A percentile compares a stretch with the other conserved stretches of the same genome.
phyloP scores from a whole-genome alignment of 1,284 basidiomycete genomes.

The Cutaneotrichosporon curvatum region DNA sequence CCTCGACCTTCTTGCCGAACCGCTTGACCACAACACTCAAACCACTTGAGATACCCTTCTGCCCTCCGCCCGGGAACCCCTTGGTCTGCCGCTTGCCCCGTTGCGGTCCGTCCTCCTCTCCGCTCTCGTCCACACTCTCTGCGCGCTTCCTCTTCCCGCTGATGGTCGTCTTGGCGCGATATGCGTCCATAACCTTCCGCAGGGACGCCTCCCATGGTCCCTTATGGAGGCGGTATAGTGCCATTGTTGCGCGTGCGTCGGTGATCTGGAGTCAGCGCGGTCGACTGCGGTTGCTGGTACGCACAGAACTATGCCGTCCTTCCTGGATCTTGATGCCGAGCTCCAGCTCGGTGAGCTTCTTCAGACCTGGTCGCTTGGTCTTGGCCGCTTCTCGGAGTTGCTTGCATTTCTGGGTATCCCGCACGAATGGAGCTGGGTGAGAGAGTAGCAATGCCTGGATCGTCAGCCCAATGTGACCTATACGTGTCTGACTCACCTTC shows the following conservation, averaged over 20 bases:
- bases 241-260: constrained; percentile 94
- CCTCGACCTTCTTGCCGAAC: constrained; percentile 32
- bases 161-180: constrained; percentile 28
- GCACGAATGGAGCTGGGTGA: constrained; percentile 67
- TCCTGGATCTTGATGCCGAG: constrained; percentile 76
- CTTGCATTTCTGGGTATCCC: constrained; percentile 71
- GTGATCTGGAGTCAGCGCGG: constrained; percentile 56
- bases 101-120: constrained; percentile 19
- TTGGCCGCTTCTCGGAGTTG: constrained; percentile 52
- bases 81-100: constrained; percentile 13
- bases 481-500: constrained; percentile 54
- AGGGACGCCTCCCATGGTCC: constrained; percentile 67
- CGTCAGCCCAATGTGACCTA: no score
- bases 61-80: constrained; percentile 53
- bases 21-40: constrained; percentile 55
- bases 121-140: constrained; percentile 27
- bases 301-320: constrained; percentile 79
- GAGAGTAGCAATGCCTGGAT: constrained; percentile 78
- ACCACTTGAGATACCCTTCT: constrained; percentile 64
- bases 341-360: constrained; percentile 73
- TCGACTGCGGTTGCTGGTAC: background rate
- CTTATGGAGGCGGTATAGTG: constrained; percentile 79
- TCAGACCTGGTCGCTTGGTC: constrained; percentile 63
- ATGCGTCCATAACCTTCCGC: constrained; percentile 36
- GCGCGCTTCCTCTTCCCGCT: constrained; percentile 19